Evolutionary conservation across 768 basidiomycete genomes (phyloP).

Genomic region (Amanita phalloides): DNA sequence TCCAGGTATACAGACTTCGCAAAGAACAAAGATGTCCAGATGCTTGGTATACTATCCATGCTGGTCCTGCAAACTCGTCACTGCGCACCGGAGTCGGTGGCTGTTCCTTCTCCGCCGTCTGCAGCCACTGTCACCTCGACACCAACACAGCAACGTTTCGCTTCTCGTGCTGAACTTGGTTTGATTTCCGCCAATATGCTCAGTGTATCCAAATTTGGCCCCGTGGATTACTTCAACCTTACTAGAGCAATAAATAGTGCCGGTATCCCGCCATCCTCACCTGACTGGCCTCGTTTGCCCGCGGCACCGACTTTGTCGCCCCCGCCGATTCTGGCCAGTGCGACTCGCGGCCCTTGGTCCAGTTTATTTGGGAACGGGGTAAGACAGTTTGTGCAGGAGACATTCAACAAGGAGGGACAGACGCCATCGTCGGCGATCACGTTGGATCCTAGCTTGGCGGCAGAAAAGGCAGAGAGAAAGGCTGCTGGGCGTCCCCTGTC

Average conservation of each 20-base stretch:
- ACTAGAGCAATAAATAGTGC: conserved; percentile 14
- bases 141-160: conserved; percentile 5
- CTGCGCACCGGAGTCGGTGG: conserved; percentile 7
- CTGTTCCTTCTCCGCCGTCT: conserved; percentile 1
- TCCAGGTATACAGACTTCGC: conserved; percentile 29
- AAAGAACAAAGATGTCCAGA: conserved; percentile 59
- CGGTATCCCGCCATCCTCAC: conserved; percentile 26
- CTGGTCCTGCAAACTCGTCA: conserved; percentile 44
- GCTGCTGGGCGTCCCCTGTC: background rate
- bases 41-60: conserved; percentile 69
- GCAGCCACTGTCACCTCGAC: background rate
- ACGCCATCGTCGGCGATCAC: conserved; percentile 23
- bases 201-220: conserved; percentile 13
- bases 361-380: conserved; percentile 63
- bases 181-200: conserved; percentile 3
- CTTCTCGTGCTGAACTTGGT: conserved; percentile 1
- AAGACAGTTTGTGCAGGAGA: conserved; percentile 55
- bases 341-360: conserved; percentile 67
- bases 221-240: conserved; percentile 52
- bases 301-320: conserved; percentile 27
- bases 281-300: conserved; percentile 41
- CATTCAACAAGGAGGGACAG: conserved; percentile 27
- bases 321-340: conserved; percentile 35
- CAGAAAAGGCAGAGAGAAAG: background rate
- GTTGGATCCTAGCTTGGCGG: background rate